Percentiles rank a stretch among this genome's conserved stretches.
phyloP scores from a whole-genome alignment of 2,329 filamentous ascomycete genomes.

The Pseudogymnoascus sp. region DNA sequence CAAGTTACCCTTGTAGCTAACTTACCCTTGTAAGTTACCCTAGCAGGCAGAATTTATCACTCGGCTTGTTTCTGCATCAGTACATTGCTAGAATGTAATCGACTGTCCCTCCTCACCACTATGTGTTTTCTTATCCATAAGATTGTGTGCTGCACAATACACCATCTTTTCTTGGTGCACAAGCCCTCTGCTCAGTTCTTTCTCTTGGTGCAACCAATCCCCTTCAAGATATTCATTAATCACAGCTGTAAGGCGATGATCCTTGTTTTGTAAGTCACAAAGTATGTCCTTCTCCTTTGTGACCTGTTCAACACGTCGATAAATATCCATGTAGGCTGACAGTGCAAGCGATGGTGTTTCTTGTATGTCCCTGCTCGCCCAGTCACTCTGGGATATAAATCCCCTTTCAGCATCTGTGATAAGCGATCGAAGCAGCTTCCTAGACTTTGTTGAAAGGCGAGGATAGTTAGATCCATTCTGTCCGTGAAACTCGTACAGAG shows the following conservation, averaged over 20 bases:
- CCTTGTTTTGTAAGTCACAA: background rate
- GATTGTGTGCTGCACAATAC: background rate
- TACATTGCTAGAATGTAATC: no score
- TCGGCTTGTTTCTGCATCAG: no score
- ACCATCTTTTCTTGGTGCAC: background rate
- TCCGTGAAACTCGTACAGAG: background rate
- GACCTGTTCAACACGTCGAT: background rate
- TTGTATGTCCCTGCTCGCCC: background rate
- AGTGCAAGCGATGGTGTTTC: background rate
- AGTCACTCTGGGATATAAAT: background rate
- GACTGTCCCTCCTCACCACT: background rate
- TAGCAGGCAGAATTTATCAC: no score
- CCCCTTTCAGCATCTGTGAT: background rate
- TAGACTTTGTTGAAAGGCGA: background rate
- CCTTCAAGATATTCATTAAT: background rate
- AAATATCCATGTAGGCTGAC: background rate
- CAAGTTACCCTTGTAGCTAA: no score
- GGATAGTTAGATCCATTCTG: background rate
- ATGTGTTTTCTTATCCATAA: background rate
- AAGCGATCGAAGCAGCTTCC: background rate
- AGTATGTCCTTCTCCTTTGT: background rate
- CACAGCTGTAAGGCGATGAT: background rate
- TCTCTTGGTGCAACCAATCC: background rate
- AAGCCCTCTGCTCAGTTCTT: background rate
- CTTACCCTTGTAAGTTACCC: no score